These are phyloP conservation scores for Cercospora zeae-maydis DNA, from an alignment of 2,329 filamentous ascomycete species.

Conservation along the genomic window DNA sequence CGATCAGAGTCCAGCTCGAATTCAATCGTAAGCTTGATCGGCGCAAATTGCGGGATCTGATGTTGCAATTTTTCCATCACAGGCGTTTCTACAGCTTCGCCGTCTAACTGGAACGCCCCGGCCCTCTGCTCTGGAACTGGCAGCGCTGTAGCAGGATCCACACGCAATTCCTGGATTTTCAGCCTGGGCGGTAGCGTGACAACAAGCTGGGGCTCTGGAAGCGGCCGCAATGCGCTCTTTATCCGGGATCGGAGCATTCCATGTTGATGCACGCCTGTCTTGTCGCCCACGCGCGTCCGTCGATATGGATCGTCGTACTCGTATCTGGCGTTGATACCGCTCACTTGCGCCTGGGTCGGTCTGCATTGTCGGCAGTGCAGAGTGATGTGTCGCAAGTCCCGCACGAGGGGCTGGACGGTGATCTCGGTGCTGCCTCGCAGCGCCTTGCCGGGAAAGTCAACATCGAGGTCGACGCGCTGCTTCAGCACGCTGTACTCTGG, in stretches of 20 bases:
- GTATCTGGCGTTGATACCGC: slow-evolving; percentile 41
- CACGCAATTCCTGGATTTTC: slow-evolving; percentile 59
- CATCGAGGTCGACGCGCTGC: slow-evolving; percentile 83
- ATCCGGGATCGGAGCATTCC: slow-evolving; percentile 69
- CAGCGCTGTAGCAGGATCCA: slow-evolving; percentile 33
- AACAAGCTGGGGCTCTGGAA: slow-evolving; percentile 55
- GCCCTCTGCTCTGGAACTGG: slow-evolving; percentile 45
- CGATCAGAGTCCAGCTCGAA: slow-evolving; percentile 72
- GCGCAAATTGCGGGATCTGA: slow-evolving; percentile 49
- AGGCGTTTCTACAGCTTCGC: slow-evolving; percentile 33
- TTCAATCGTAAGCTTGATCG: slow-evolving; percentile 66
- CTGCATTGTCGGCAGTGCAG: slow-evolving; percentile 63
- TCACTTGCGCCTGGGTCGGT: slow-evolving; percentile 50
- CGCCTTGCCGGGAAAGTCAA: slow-evolving; percentile 74
- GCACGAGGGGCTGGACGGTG: slow-evolving; percentile 64
- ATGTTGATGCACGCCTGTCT: slow-evolving; percentile 66
- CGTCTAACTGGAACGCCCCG: slow-evolving; percentile 32
- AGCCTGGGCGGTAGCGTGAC: slow-evolving; percentile 59
- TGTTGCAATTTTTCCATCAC: slow-evolving; percentile 29
- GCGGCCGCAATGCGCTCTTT: slow-evolving; percentile 53
- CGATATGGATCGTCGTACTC: slow-evolving; percentile 63
- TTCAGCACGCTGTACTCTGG: slow-evolving; percentile 62
- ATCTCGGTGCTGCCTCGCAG: slow-evolving; percentile 79
- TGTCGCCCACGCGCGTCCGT: slow-evolving; percentile 59
- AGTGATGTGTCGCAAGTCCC: slow-evolving; percentile 53